Base-by-base conservation (phyloP, 192 early-diverging fungal species). In the Backusella liffmaniae region DNA sequence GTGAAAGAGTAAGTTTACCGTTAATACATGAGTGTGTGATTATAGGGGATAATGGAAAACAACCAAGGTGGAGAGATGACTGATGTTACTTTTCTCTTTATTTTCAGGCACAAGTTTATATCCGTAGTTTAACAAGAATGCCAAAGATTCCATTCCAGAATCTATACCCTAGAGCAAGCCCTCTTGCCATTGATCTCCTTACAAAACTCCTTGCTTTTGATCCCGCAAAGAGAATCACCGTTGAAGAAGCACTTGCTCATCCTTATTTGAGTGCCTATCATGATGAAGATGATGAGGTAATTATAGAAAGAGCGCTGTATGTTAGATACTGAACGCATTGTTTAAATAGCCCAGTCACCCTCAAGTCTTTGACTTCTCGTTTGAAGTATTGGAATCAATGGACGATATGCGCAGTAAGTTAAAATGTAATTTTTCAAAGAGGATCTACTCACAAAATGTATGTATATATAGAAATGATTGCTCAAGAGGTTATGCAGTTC, bases 161-260 rank as follows among this genome's bases (percentile, higher is more conserved):
- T 73, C 85, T 95, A 79, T 98, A 96, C 82, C 96, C 96, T 26
- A 86, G 90, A 46, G 94, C 95, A 36, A 94, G 92, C 76, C 90
- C 93, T 35, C 85, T 91, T 35, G 96, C 93, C 18, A 90, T 99
- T 26, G 94, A 98, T 79, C 82, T 99, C 37, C 87, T 99, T 76
- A 92, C 94, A 70, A 90, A 91, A 74, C 87, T 99, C 59, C 91
- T 99, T 29, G 87, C 88, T 37, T 98, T 97, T 62, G 92, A 94
- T 79, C 97, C 98, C 29, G 78, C 86, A 67, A 91, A 92, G 67
- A 91, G 98, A 39, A 95, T 98, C 71, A 95, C 93, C 0, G 96
- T 96, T 37, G 94, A 95, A 77, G 90, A 97, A 72, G 96, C 97
- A 30, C 88, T 99, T 15, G 80, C 80, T 18, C 98, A 99, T 83